Evolutionary conservation across 2,329 filamentous ascomycete genomes (phyloP).

Genomic region (Amphichorda felina): DNA sequence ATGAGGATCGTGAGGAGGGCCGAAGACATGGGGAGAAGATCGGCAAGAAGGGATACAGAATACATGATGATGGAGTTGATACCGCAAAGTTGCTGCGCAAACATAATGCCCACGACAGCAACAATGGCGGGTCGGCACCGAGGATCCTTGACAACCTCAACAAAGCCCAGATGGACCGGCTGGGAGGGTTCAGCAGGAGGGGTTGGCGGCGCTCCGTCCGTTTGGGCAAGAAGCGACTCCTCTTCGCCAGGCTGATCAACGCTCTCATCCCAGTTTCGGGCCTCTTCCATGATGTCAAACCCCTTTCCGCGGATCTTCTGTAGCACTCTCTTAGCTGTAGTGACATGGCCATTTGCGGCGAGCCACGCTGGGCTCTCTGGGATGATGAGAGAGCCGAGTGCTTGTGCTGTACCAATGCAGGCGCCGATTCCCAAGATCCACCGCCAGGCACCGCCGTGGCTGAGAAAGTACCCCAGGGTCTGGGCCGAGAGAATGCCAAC

Average conservation of each 20-base stretch:
- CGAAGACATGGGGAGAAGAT: constrained; percentile 70
- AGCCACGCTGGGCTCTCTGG: constrained; percentile 86
- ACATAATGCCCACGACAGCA: constrained; percentile 82
- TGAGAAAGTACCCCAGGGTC: constrained; percentile 76
- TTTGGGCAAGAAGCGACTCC: constrained; percentile 49
- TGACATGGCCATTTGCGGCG: constrained; percentile 51
- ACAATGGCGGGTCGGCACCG: constrained; percentile 63
- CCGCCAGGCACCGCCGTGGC: constrained; percentile 69
- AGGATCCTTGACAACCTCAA: constrained; percentile 54
- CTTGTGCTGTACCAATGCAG: constrained; percentile 54
- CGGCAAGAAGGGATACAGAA: constrained; percentile 77
- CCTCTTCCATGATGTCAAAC: constrained; percentile 62
- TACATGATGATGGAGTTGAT: constrained; percentile 99
- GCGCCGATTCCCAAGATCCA: constrained; percentile 68
- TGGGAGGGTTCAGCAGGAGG: constrained; percentile 6
- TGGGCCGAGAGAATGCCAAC: constrained; percentile 79
- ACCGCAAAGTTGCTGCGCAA: constrained; percentile 82
- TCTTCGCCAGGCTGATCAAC: constrained; percentile 43
- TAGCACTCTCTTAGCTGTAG: constrained; percentile 54
- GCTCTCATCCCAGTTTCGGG: constrained; percentile 43
- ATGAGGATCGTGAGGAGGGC: constrained; percentile 79
- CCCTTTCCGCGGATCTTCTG: constrained; percentile 63
- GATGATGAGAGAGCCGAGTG: constrained; percentile 59
- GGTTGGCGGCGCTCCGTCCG: constrained; percentile 9
- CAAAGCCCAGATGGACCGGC: constrained; percentile 40